A percentile compares a stretch with the other conserved stretches of the same genome.
These are phyloP conservation scores for Craspedostauros australis DNA, from an alignment of 108 stramenopile species.

Conservation along the genomic window DNA sequence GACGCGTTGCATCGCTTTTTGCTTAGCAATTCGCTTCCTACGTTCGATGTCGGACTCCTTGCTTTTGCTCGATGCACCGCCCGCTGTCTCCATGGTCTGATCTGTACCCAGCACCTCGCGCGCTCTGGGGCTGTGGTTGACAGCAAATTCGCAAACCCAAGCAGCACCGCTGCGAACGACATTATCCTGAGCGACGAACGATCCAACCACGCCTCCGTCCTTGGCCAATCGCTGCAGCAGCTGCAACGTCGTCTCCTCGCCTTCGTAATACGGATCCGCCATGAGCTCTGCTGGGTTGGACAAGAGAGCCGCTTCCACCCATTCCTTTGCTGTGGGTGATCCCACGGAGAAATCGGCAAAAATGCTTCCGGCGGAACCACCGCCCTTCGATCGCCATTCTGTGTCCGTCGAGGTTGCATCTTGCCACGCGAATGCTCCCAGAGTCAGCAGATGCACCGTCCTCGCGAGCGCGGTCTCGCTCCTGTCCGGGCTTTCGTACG, in stretches of 20 bases:
- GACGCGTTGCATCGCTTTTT: conserved; percentile 63
- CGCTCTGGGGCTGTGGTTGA: conserved; percentile 43
- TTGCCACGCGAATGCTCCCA: conserved; percentile 73
- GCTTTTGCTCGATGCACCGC: not conserved
- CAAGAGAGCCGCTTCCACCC: conserved; percentile 55
- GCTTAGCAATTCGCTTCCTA: conserved; percentile 56
- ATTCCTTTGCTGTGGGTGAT: conserved; percentile 52
- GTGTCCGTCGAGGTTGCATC: conserved; percentile 22
- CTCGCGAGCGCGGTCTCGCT: conserved; percentile 77
- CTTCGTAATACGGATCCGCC: conserved; percentile 55
- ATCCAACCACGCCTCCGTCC: conserved; percentile 34
- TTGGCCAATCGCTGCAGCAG: conserved; percentile 50
- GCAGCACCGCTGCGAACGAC: conserved; percentile 65
- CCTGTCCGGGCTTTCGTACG: conserved; percentile 52
- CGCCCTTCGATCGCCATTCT: conserved; percentile 44
- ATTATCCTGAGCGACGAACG: conserved; percentile 64
- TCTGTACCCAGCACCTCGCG: conserved; percentile 27
- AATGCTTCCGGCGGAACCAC: conserved; percentile 59
- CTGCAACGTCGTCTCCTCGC: conserved; percentile 50
- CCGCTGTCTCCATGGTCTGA: too few species aligned
- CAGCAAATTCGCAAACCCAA: conserved; percentile 73
- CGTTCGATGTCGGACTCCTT: conserved; percentile 46
- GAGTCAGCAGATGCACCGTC: conserved; percentile 71
- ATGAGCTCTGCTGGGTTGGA: conserved; percentile 41
- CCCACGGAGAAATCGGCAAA: conserved; percentile 40